A percentile compares a stretch with the other conserved stretches of the same genome.
These are phyloP conservation scores for Oryza punctata DNA, from an alignment of 176 grass and related monocot genomes.

Conservation along the genomic window DNA sequence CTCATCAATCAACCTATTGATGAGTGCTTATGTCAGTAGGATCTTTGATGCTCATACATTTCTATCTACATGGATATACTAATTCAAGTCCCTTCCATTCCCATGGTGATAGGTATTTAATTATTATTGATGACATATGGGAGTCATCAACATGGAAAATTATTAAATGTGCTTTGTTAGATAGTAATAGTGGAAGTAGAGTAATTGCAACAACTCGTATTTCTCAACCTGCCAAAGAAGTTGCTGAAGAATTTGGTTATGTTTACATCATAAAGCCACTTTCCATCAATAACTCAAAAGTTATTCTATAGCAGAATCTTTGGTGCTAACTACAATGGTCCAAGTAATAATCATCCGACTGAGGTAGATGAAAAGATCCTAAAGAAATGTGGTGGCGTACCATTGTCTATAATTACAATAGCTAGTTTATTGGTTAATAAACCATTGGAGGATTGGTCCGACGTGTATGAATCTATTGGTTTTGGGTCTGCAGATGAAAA, in stretches of 20 bases:
- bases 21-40: no score
- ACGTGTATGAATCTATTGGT: neutral
- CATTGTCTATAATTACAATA: constrained; percentile 18
- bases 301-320: constrained; percentile 9
- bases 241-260: neutral
- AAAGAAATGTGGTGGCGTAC: constrained; percentile 23
- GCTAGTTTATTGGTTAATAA: neutral
- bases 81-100: no score
- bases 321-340: neutral
- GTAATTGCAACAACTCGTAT: constrained; percentile 24
- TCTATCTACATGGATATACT: no score
- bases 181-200: constrained; percentile 12
- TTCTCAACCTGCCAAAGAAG: neutral
- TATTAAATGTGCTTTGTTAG: constrained; percentile 3
- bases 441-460: neutral
- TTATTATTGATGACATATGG: constrained; percentile 39
- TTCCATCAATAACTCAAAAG: neutral
- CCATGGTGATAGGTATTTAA: neutral
- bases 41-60: no score
- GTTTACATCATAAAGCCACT: constrained; percentile 3
- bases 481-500: neutral
- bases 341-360: rapidly evolving
- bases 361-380: neutral
- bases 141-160: constrained; percentile 5
- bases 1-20: no score